Conservation (phyloP, 768 basidiomycete species). For the Hypholoma sublateritium region DNA sequence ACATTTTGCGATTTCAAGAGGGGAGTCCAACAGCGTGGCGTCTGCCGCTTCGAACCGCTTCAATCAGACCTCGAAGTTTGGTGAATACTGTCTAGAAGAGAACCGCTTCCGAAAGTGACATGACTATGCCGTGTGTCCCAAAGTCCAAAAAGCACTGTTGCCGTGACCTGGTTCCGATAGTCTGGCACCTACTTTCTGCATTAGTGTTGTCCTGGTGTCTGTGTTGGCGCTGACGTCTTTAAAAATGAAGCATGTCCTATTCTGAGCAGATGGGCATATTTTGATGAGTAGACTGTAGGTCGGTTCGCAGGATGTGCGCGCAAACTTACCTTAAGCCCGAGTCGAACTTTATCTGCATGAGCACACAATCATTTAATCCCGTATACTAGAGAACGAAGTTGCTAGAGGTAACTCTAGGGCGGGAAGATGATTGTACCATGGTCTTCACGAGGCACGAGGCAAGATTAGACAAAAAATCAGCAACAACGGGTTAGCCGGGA, state of each 20-base stretch:
- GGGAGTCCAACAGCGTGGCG: neutral
- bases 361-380: too few relatives aligned
- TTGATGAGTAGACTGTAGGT: neutral
- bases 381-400: too few relatives aligned
- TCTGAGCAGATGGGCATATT: neutral
- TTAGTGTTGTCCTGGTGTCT: conserved; percentile 2
- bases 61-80: neutral
- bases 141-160: neutral
- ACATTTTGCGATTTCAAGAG: neutral
- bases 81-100: neutral
- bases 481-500: too few relatives aligned
- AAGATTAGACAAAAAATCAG: neutral
- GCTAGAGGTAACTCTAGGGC: too few relatives aligned
- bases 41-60: neutral
- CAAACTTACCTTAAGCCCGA: too few relatives aligned
- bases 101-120: conserved; percentile 4
- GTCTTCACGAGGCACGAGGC: neutral
- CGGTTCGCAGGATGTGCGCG: neutral
- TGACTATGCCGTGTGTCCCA: conserved; percentile 10
- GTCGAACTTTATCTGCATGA: too few relatives aligned
- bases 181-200: conserved; percentile 14
- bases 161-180: neutral
- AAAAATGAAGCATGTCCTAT: neutral
- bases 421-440: too few relatives aligned
- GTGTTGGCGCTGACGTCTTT: conserved; percentile 5